These are phyloP conservation scores for Rhizophora mangle DNA, from an alignment of 345 rosid species.

Conservation along the genomic window DNA sequence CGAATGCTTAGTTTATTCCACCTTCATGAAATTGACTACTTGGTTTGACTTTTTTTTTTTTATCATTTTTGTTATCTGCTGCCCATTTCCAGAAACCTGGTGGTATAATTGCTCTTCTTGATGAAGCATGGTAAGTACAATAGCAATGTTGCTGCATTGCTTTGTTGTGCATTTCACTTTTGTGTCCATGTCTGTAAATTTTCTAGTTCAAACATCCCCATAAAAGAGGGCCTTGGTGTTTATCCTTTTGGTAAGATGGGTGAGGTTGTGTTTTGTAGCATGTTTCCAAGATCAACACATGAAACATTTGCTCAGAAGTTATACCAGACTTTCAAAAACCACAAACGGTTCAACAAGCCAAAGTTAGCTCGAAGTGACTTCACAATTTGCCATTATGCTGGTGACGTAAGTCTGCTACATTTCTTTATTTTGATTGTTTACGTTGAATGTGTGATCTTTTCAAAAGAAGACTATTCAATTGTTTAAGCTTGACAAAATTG, in stretches of 20 bases:
- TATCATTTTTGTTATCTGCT: slow-evolving; percentile 9
- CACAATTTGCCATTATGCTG: slow-evolving; percentile 97
- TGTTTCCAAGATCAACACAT: slow-evolving; percentile 98
- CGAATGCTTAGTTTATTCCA: too few species aligned
- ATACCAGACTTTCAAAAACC: slow-evolving; percentile 89
- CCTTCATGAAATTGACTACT: background rate
- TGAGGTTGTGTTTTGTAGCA: slow-evolving; percentile 48
- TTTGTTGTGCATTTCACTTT: slow-evolving; percentile 4
- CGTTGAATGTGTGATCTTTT: background rate
- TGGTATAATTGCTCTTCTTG: slow-evolving; percentile 97
- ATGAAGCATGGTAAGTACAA: slow-evolving; percentile 92
- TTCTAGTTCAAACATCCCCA: slow-evolving; percentile 1
- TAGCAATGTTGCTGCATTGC: background rate
- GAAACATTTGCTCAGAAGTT: slow-evolving; percentile 99
- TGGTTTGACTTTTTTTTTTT: background rate
- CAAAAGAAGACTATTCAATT: background rate
- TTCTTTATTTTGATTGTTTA: slow-evolving; percentile 11
- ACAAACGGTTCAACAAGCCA: slow-evolving; percentile 91
- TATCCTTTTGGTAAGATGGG: slow-evolving; percentile 17
- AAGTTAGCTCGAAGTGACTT: slow-evolving; percentile 93
- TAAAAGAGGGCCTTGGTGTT: slow-evolving; percentile 2
- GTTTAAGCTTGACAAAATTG: slow-evolving; percentile 5
- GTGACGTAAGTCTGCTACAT: slow-evolving; percentile 65
- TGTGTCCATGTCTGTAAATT: slow-evolving; percentile 1
- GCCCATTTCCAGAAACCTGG: slow-evolving; percentile 86